Evolutionary conservation across 225 moss, liverwort and hornwort genomes (phyloP).

Genomic region (Takakia lepidozioides): DNA sequence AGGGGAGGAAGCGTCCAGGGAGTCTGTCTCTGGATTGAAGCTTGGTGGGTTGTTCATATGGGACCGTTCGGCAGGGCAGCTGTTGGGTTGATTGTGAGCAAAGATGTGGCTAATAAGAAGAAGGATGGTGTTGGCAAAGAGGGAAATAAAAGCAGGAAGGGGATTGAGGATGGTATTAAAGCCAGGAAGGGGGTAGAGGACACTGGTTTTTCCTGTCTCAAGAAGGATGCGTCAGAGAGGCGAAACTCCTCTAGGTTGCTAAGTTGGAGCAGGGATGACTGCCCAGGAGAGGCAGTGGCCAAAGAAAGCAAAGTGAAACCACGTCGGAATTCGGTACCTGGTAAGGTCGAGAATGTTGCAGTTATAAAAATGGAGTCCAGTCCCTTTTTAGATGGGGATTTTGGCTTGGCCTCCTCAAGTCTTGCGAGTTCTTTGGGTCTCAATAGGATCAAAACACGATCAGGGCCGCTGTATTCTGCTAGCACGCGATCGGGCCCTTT

Average conservation of each 20-base stretch:
- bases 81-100: conserved; percentile 52
- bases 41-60: conserved; percentile 27
- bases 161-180: conserved; percentile 18
- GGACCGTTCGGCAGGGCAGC: conserved; percentile 67
- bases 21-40: too few relatives aligned
- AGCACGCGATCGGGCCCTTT: conserved; percentile 59
- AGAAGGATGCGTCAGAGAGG: conserved; percentile 46
- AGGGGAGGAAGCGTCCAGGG: too few relatives aligned
- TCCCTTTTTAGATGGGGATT: conserved; percentile 40
- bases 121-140: conserved; percentile 19
- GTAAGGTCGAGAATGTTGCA: conserved; percentile 48
- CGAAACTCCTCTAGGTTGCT: too few relatives aligned
- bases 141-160: too few relatives aligned
- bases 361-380: conserved; percentile 9
- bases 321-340: conserved; percentile 22
- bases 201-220: conserved; percentile 47
- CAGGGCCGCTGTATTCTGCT: conserved; percentile 49
- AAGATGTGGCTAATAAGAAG: conserved; percentile 48
- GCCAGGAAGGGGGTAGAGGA: conserved; percentile 24
- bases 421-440: conserved; percentile 23
- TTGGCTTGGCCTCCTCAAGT: conserved; percentile 51
- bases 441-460: conserved; percentile 53
- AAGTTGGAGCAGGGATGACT: too few relatives aligned
- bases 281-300: conserved; percentile 26
- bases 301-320: conserved; percentile 51